Conservation (phyloP, 352 stramenopile genomes). For the Globisporangium perplexum region DNA sequence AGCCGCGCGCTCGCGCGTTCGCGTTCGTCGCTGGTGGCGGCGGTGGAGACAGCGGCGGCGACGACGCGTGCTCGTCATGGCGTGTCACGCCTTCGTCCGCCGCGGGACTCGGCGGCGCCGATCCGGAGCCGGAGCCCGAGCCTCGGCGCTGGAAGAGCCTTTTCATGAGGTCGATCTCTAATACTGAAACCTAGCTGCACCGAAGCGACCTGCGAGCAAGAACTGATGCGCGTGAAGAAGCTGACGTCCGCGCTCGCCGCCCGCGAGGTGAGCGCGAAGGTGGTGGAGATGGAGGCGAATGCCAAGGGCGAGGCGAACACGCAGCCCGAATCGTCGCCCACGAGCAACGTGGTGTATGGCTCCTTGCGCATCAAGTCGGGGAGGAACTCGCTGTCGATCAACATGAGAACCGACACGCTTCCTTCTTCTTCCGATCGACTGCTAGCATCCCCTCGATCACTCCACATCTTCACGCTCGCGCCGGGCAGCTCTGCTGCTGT, state of each 20-base stretch:
- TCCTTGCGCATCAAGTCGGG: too few relatives aligned
- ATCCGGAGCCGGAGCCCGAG: conserved; percentile 10
- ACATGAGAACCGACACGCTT: too few relatives aligned
- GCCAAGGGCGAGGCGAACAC: conserved; percentile 70
- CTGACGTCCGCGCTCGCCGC: conserved; percentile 42
- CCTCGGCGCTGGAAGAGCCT: conserved; percentile 41
- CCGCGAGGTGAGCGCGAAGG: conserved; percentile 73
- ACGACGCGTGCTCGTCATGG: too few relatives aligned
- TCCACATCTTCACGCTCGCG: too few relatives aligned
- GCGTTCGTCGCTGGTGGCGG: too few relatives aligned
- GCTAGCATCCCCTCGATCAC: too few relatives aligned
- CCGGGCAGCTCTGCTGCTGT: too few relatives aligned
- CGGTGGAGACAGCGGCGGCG: not conserved
- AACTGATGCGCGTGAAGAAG: conserved; percentile 74
- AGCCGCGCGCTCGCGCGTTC: not conserved
- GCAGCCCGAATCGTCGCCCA: too few relatives aligned
- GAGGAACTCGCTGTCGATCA: too few relatives aligned
- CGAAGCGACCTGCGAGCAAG: conserved; percentile 28
- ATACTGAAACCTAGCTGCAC: not conserved
- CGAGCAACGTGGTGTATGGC: too few relatives aligned
- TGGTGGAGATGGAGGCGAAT: conserved; percentile 77
- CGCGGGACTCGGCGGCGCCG: conserved; percentile 1
- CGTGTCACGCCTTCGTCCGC: not conserved
- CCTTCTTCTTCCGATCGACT: too few relatives aligned
- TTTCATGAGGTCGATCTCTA: conserved; percentile 27